phyloP scores from a whole-genome alignment of 257 asterid species.

The Salvia miltiorrhiza region DNA sequence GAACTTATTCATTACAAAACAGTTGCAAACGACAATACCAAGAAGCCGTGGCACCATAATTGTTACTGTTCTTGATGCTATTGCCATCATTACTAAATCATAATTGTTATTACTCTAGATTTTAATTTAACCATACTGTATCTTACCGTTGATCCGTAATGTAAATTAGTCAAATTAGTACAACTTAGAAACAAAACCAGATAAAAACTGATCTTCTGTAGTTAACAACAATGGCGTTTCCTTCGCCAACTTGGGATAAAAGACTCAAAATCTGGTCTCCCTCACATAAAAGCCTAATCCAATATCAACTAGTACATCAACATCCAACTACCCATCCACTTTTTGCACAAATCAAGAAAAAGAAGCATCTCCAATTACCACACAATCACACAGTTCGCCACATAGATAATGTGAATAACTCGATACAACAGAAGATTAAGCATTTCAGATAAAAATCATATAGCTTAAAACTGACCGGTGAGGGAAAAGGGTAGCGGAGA shows the following conservation, averaged over 20 bases:
- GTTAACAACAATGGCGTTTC: not conserved
- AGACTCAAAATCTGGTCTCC: too few species aligned
- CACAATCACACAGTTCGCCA: not conserved
- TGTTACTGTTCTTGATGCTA: not conserved
- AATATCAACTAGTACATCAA: not conserved
- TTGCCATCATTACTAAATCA: constrained; percentile 11
- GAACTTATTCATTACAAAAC: not conserved
- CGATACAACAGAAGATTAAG: not conserved
- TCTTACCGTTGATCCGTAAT: constrained; percentile 8
- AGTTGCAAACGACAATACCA: not conserved
- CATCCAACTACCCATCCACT: constrained; percentile 5
- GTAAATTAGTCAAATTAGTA: not conserved
- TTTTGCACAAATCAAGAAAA: constrained; percentile 6
- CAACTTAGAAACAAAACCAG: not conserved
- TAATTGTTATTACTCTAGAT: constrained; percentile 2
- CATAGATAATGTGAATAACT: not conserved
- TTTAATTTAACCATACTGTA: not conserved
- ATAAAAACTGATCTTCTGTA: not conserved
- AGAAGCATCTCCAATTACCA: not conserved
- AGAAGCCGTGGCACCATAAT: not conserved
- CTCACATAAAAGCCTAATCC: constrained; percentile 16
- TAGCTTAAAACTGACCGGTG: constrained; percentile 54
- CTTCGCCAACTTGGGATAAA: not conserved
- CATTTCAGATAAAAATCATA: not conserved
- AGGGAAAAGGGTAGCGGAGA: constrained; percentile 72